Evolutionary conservation across 768 basidiomycete species (phyloP).

Genomic region (Paxillus ammoniavirescens): DNA sequence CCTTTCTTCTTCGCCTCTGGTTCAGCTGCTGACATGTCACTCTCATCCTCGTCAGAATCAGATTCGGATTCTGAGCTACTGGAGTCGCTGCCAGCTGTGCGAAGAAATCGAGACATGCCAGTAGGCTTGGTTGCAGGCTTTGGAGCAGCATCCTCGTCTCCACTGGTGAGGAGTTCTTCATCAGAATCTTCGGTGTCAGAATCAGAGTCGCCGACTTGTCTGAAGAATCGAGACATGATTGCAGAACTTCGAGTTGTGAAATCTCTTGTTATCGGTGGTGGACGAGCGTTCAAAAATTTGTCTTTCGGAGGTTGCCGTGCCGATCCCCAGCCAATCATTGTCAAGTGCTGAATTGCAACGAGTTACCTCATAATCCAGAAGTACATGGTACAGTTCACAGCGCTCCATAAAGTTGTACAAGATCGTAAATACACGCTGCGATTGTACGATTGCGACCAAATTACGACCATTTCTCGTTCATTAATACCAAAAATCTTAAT

Average conservation of each 20-base stretch:
- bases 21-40: conserved; percentile 40
- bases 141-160: conserved; percentile 57
- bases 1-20: conserved; percentile 39
- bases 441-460: too few relatives aligned
- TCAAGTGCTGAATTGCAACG: too few relatives aligned
- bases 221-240: conserved; percentile 86
- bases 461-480: too few relatives aligned
- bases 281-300: not conserved
- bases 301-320: not conserved
- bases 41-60: conserved; percentile 53
- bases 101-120: conserved; percentile 76
- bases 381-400: too few relatives aligned
- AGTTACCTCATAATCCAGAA: too few relatives aligned
- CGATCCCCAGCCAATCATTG: too few relatives aligned
- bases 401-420: too few relatives aligned
- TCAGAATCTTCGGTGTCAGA: conserved; percentile 70
- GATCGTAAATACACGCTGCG: too few relatives aligned
- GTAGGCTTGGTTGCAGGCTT: conserved; percentile 33
- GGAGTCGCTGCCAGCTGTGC: conserved; percentile 58
- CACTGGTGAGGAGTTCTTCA: conserved; percentile 72
- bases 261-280: conserved; percentile 21
- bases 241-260: conserved; percentile 7
- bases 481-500: too few relatives aligned
- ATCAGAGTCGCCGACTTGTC: conserved; percentile 81
- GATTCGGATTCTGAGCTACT: conserved; percentile 55